These are phyloP conservation scores for Xylariaceae sp. DNA, from an alignment of 2,329 filamentous ascomycete genomes.

Conservation along the genomic window DNA sequence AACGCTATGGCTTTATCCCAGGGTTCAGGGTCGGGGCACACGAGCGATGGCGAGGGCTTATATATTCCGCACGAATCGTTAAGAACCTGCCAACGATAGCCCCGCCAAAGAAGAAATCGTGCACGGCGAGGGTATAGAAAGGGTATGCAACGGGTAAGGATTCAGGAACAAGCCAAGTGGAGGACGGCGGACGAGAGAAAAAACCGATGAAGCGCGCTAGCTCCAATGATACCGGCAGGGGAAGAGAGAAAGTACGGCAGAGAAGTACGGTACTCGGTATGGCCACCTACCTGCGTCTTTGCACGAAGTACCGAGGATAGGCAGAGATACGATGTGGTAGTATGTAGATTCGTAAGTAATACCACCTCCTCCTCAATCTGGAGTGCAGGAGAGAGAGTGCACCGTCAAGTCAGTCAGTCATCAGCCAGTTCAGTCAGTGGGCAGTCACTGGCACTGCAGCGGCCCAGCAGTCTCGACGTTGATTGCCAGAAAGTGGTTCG, in stretches of 20 bases:
- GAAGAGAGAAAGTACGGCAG: too few relatives aligned
- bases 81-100: not conserved
- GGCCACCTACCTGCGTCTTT: too few relatives aligned
- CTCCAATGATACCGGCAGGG: not conserved
- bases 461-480: not conserved
- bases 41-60: not conserved
- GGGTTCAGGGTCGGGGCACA: not conserved
- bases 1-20: not conserved
- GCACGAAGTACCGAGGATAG: conserved; percentile 3
- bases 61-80: not conserved
- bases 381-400: too few relatives aligned
- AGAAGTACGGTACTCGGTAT: too few relatives aligned
- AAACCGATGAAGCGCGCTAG: conserved; percentile 1
- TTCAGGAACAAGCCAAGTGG: not conserved
- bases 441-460: not conserved
- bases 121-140: not conserved
- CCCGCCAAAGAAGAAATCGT: not conserved
- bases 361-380: not conserved
- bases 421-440: too few relatives aligned
- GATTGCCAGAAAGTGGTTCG: conserved; percentile 5
- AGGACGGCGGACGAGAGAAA: not conserved
- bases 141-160: conserved; percentile 1
- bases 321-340: not conserved
- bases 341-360: not conserved
- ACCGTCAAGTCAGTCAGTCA: too few relatives aligned